A percentile compares a stretch with the other conserved stretches of the same genome.
These are phyloP conservation scores for Penicillium goetzii DNA, from an alignment of 495 filamentous ascomycete species.

Conservation along the genomic window DNA sequence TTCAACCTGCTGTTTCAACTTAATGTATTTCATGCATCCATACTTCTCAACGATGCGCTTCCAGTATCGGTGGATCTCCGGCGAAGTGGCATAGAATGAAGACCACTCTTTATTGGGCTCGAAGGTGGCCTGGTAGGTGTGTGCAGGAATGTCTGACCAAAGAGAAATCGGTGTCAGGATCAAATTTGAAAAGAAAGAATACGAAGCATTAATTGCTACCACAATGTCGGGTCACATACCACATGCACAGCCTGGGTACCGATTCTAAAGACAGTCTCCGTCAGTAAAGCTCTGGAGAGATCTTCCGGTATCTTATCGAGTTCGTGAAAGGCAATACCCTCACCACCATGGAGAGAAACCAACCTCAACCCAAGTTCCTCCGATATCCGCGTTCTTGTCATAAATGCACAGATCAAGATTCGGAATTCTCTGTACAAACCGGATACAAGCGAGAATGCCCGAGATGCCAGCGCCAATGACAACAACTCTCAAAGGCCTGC, in stretches of 20 bases:
- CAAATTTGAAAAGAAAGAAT: not conserved
- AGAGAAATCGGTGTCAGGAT: not conserved
- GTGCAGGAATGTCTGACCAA: slow-evolving; percentile 43
- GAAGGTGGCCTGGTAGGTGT: slow-evolving; percentile 56
- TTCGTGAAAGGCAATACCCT: not conserved
- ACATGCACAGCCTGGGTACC: slow-evolving; percentile 69
- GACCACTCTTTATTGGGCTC: slow-evolving; percentile 62
- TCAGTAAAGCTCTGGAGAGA: not conserved
- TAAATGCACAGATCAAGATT: slow-evolving; percentile 69
- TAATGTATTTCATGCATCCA: slow-evolving; percentile 44
- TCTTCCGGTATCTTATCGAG: not conserved
- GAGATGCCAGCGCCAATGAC: slow-evolving; percentile 70
- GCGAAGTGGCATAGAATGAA: slow-evolving; percentile 58
- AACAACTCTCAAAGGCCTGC: slow-evolving; percentile 58
- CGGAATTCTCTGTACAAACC: slow-evolving; percentile 59
- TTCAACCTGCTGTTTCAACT: slow-evolving; percentile 42
- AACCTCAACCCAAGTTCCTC: slow-evolving; percentile 70
- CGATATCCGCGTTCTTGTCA: slow-evolving; percentile 77
- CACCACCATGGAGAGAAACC: not conserved
- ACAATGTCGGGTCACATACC: slow-evolving; percentile 27
- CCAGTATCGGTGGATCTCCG: slow-evolving; percentile 64
- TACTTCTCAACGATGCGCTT: slow-evolving; percentile 48
- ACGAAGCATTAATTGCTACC: not conserved
- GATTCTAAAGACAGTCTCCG: slow-evolving; percentile 42
- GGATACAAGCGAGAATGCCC: slow-evolving; percentile 63